Percentiles rank a stretch among this genome's conserved stretches.
phyloP scores from a whole-genome alignment of 345 rosid genomes.

The Syzygium oleosum region DNA sequence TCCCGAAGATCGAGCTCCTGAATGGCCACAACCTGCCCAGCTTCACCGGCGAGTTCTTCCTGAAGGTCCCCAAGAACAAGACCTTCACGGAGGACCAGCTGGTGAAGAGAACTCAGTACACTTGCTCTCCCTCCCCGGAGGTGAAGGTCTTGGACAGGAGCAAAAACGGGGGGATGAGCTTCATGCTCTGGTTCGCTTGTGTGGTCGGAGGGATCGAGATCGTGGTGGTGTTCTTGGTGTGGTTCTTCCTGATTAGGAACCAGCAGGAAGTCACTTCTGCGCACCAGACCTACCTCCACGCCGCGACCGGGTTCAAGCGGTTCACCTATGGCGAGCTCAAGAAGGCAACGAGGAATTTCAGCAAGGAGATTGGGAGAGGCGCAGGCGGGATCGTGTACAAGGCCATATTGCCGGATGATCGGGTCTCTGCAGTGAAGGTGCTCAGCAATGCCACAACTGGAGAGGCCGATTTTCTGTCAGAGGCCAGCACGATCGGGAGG shows the following conservation, averaged over 20 bases:
- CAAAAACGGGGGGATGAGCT: not conserved
- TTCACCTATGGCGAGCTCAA: slow-evolving; percentile 8
- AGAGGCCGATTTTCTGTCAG: slow-evolving; percentile 18
- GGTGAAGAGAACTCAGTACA: not conserved
- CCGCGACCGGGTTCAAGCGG: slow-evolving; percentile 2
- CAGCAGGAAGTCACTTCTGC: not conserved
- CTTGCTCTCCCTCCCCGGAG: not conserved
- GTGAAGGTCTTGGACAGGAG: not conserved
- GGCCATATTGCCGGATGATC: slow-evolving; percentile 1
- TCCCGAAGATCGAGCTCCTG: not conserved
- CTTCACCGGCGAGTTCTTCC: not conserved
- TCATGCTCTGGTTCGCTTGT: slow-evolving; percentile 14
- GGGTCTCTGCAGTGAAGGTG: slow-evolving; percentile 11
- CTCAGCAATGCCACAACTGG: slow-evolving; percentile 8
- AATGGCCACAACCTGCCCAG: slow-evolving; percentile 2
- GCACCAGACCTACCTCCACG: not conserved
- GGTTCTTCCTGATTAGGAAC: slow-evolving; percentile 2
- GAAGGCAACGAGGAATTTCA: slow-evolving; percentile 12
- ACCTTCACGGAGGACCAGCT: not conserved
- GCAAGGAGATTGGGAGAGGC: slow-evolving; percentile 14
- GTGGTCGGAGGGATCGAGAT: slow-evolving; percentile 6
- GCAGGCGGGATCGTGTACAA: slow-evolving; percentile 16
- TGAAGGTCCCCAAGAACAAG: not conserved
- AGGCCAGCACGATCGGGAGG: slow-evolving; percentile 17
- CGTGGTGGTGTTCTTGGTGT: not conserved